A percentile compares a stretch with the other conserved stretches of the same genome.
These are phyloP conservation scores for Corchorus capsularis DNA, from an alignment of 345 rosid genomes.

Conservation along the genomic window DNA sequence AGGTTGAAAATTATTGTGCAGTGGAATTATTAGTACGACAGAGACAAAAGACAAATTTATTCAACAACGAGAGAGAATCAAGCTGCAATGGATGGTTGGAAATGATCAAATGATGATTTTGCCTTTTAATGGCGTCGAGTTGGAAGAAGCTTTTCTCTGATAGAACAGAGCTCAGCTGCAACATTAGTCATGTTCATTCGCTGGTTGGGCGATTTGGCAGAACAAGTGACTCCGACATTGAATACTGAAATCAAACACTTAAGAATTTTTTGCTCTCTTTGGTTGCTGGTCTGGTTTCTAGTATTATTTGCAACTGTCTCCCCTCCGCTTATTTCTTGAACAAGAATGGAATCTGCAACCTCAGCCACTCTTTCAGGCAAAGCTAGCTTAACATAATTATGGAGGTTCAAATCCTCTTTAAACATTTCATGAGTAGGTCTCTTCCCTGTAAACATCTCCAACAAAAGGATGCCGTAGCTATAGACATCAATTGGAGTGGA, in stretches of 20 bases:
- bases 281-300: not conserved
- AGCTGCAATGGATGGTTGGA: not conserved
- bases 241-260: conserved; percentile 19
- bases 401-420: conserved; percentile 26
- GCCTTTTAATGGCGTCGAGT: not conserved
- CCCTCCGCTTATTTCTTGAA: not conserved
- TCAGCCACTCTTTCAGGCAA: conserved; percentile 18
- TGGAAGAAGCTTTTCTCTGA: not conserved
- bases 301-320: not conserved
- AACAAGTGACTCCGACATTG: conserved; percentile 26
- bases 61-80: not conserved
- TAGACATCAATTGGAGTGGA: conserved; percentile 28
- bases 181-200: conserved; percentile 11
- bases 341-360: conserved; percentile 20
- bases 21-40: no score
- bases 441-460: conserved; percentile 36
- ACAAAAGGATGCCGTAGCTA: conserved; percentile 35
- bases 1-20: no score
- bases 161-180: not conserved
- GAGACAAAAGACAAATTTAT: no score
- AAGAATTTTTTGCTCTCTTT: not conserved
- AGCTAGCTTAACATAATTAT: conserved; percentile 19
- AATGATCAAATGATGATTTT: no score
- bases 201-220: conserved; percentile 8
- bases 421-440: conserved; percentile 31